Evolutionary conservation across 2,329 filamentous ascomycete species (phyloP).

Genomic region (Conoideocrella luteorostrata): DNA sequence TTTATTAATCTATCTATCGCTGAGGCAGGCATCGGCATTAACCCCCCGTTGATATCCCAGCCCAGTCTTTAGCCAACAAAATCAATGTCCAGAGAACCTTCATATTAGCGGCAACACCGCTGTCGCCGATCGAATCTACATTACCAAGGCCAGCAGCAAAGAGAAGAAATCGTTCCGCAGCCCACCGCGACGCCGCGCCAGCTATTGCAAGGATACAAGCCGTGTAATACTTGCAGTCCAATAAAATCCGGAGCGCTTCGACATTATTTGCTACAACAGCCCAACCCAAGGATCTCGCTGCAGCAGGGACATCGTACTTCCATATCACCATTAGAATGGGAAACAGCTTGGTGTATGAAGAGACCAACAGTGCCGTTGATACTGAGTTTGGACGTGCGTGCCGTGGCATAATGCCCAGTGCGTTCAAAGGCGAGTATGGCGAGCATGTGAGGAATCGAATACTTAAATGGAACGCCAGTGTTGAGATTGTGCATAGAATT

Average conservation of each 20-base stretch:
- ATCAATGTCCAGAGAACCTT: conserved; percentile 52
- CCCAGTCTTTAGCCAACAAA: conserved; percentile 52
- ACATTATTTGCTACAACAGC: conserved; percentile 92
- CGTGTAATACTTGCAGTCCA: conserved; percentile 80
- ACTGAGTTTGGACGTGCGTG: conserved; percentile 72
- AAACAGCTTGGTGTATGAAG: conserved; percentile 84
- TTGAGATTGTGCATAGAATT: conserved; percentile 73
- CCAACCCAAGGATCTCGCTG: conserved; percentile 72
- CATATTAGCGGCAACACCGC: conserved; percentile 49
- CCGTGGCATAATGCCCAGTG: conserved; percentile 51
- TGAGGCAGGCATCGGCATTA: too few relatives aligned
- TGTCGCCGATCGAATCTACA: conserved; percentile 49
- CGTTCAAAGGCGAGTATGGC: conserved; percentile 48
- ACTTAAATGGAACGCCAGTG: conserved; percentile 79
- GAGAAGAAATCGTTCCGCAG: conserved; percentile 65
- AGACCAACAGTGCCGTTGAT: conserved; percentile 72
- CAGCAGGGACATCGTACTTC: conserved; percentile 83
- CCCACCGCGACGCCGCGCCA: conserved; percentile 70
- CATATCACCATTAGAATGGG: conserved; percentile 95
- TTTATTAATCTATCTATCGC: too few relatives aligned
- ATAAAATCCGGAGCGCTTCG: conserved; percentile 84
- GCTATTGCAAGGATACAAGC: conserved; percentile 70
- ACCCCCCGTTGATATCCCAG: conserved; percentile 50
- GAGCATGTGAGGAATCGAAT: conserved; percentile 75
- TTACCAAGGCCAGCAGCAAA: conserved; percentile 62